Conservation (phyloP, 768 basidiomycete species). For the Boletus subparvulus region DNA sequence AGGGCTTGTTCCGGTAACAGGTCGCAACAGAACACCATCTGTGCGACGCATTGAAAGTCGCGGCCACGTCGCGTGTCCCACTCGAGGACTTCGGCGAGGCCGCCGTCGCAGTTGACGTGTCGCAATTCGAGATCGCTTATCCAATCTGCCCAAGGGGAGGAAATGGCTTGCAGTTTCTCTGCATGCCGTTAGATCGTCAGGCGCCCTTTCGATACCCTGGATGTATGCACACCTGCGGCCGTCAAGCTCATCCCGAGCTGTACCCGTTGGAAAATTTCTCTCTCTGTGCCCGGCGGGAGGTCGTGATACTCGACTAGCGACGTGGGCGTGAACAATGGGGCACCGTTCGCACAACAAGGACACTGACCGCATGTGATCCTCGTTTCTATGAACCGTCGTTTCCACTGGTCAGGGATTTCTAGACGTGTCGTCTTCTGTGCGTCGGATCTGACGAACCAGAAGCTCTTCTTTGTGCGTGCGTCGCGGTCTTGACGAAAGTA, state of each 20-base stretch:
- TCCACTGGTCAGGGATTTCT: constrained; percentile 54
- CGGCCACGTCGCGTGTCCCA: constrained; percentile 72
- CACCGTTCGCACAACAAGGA: background rate
- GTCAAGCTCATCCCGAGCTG: constrained; percentile 77
- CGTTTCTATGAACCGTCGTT: constrained; percentile 51
- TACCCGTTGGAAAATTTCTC: constrained; percentile 82
- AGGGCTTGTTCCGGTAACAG: constrained; percentile 44
- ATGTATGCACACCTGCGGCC: constrained; percentile 52
- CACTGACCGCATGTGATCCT: constrained; percentile 66
- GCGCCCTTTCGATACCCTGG: background rate
- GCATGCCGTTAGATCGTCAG: constrained; percentile 1
- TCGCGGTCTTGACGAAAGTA: constrained; percentile 50
- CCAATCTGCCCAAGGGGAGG: constrained; percentile 70
- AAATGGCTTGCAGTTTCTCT: constrained; percentile 82
- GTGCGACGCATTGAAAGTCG: constrained; percentile 73
- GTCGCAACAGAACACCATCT: constrained; percentile 67
- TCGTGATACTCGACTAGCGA: constrained; percentile 64
- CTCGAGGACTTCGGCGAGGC: constrained; percentile 53
- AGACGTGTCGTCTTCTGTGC: constrained; percentile 42
- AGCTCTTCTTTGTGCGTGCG: constrained; percentile 55
- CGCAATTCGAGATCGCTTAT: constrained; percentile 55
- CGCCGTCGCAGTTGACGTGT: constrained; percentile 58
- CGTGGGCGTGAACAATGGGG: background rate
- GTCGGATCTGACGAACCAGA: constrained; percentile 58
- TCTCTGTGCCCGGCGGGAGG: constrained; percentile 56